Conservation (phyloP, 805 yeast species). For the Myxozyma nipponensis region DNA sequence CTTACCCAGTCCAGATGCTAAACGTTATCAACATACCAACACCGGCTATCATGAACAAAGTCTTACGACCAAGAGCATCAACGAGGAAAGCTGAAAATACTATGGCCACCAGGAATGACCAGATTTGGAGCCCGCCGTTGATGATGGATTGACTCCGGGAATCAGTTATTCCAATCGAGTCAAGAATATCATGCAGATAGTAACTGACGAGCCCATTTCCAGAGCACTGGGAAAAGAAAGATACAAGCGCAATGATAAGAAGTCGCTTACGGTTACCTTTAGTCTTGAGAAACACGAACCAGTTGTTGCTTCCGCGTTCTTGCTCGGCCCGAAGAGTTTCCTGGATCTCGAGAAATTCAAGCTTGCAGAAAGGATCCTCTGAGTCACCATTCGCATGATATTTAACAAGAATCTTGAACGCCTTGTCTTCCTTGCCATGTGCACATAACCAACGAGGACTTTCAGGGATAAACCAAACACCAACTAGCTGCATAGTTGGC, state of each 20-base stretch:
- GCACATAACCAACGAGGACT: constrained; percentile 47
- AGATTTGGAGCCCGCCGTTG: constrained; percentile 50
- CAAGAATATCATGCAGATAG: constrained; percentile 49
- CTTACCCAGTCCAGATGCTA: too few species aligned
- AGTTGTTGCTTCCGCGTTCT: too few species aligned
- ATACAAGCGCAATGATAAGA: too few species aligned
- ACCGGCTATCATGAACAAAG: not conserved
- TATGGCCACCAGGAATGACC: constrained; percentile 30
- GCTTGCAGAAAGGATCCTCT: constrained; percentile 26
- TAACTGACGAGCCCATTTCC: constrained; percentile 43
- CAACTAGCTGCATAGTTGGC: constrained; percentile 40
- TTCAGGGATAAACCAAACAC: constrained; percentile 47
- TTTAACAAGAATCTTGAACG: constrained; percentile 42
- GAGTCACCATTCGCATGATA: constrained; percentile 44
- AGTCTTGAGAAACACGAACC: too few species aligned
- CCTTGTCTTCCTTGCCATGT: constrained; percentile 44
- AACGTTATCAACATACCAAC: too few species aligned
- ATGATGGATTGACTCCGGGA: constrained; percentile 45
- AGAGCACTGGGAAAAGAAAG: too few species aligned
- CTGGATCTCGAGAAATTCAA: too few species aligned
- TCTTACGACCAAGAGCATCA: constrained; percentile 13
- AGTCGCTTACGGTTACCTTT: too few species aligned
- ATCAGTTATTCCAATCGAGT: constrained; percentile 53
- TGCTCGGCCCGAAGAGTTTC: too few species aligned
- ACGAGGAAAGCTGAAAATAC: constrained; percentile 10